Percentiles rank a stretch among this genome's conserved stretches.
phyloP scores from a whole-genome alignment of 1,139 yeast genomes.

The Arxiozyma slooffiae region DNA sequence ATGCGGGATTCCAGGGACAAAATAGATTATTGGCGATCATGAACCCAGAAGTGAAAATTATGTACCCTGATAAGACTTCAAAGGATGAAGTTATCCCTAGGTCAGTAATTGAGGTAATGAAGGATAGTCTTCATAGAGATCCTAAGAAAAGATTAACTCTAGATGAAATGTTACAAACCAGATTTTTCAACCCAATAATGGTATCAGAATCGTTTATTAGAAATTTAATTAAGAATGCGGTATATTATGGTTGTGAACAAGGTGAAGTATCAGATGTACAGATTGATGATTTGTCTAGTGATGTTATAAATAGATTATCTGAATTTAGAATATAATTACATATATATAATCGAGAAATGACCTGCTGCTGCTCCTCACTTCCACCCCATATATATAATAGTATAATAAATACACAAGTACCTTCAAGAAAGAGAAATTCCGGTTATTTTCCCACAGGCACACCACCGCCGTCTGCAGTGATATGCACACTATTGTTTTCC shows the following conservation, averaged over 20 bases:
- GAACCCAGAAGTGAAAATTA: conserved; percentile 74
- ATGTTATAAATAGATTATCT: conserved; percentile 39
- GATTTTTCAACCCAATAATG: conserved; percentile 64
- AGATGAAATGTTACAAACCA: conserved; percentile 46
- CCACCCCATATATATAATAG: no score
- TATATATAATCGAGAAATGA: no score
- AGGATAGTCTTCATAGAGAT: conserved; percentile 61
- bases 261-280: conserved; percentile 35
- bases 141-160: conserved; percentile 63
- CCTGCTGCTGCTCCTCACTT: no score
- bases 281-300: conserved; percentile 40
- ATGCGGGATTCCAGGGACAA: conserved; percentile 69
- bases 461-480: no score
- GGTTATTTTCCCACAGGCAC: no score
- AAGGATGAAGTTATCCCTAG: conserved; percentile 59
- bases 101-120: conserved; percentile 62
- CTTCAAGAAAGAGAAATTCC: no score
- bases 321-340: conserved; percentile 24
- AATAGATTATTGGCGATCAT: conserved; percentile 77
- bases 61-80: conserved; percentile 52
- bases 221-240: conserved; percentile 68
- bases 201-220: conserved; percentile 59
- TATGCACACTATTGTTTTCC: no score
- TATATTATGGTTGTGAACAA: conserved; percentile 49
- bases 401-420: no score